phyloP scores from a whole-genome alignment of 2,329 filamentous ascomycete species.

The Neonectria ditissima region DNA sequence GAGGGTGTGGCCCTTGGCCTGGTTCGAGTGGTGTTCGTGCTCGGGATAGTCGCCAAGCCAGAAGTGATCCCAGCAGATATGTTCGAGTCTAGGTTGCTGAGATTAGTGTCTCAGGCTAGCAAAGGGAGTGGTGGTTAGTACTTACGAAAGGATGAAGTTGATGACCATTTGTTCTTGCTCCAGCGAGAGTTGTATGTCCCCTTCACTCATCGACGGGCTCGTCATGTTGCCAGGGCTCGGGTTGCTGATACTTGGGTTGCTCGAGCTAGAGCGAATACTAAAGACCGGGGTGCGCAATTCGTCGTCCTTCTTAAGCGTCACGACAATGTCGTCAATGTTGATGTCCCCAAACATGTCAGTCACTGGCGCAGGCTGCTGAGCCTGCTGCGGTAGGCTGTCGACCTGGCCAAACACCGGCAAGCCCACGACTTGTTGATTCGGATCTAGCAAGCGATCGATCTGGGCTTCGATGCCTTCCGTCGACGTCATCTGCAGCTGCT shows the following conservation, averaged over 20 bases:
- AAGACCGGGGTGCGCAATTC: constrained; percentile 57
- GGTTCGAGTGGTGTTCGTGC: constrained; percentile 47
- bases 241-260: constrained; percentile 16
- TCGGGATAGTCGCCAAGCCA: constrained; percentile 54
- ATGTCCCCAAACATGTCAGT: constrained; percentile 50
- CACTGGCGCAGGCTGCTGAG: constrained; percentile 10
- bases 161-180: constrained; percentile 60
- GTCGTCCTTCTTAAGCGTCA: constrained; percentile 57
- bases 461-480: constrained; percentile 29
- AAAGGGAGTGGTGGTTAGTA: constrained; percentile 5
- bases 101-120: constrained; percentile 13
- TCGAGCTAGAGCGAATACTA: constrained; percentile 51
- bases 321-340: constrained; percentile 53
- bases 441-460: constrained; percentile 34
- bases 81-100: constrained; percentile 57
- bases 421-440: constrained; percentile 8
- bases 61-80: constrained; percentile 65
- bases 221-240: constrained; percentile 25
- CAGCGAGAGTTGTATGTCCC: constrained; percentile 47
- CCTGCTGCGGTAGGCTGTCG: neutral
- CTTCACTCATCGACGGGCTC: constrained; percentile 34
- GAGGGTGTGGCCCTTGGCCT: constrained; percentile 55
- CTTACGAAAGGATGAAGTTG: constrained; percentile 67
- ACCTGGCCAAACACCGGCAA: constrained; percentile 10
- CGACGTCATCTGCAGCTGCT: neutral